Evolutionary conservation across 345 rosid species (phyloP).

Genomic region (Noccaea caerulescens): DNA sequence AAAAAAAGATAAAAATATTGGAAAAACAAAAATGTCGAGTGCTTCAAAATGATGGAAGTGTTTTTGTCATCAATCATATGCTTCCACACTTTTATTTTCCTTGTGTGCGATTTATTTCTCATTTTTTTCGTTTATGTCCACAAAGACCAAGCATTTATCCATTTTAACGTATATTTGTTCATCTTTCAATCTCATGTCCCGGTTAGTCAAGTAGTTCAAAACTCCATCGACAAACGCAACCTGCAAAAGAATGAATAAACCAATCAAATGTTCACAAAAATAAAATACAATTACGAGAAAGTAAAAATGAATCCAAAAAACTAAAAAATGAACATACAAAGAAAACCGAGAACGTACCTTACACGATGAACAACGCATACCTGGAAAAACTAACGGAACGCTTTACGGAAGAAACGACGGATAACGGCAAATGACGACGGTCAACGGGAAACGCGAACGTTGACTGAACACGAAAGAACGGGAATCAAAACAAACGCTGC

Average conservation of each 20-base stretch:
- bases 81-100: too few relatives aligned
- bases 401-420: neutral
- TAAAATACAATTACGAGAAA: neutral
- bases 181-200: conserved; percentile 5
- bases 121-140: neutral
- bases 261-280: neutral
- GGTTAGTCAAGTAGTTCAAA: conserved; percentile 20
- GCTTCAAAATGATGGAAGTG: too few relatives aligned
- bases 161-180: neutral
- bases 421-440: conserved; percentile 16
- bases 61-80: too few relatives aligned
- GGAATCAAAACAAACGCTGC: conserved; percentile 22
- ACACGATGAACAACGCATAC: conserved; percentile 32
- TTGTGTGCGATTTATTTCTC: too few relatives aligned
- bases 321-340: neutral
- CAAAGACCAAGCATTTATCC: neutral
- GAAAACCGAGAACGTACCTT: conserved; percentile 25
- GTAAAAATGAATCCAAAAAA: neutral
- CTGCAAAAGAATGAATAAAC: neutral
- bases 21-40: too few relatives aligned
- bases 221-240: conserved; percentile 26
- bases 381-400: conserved; percentile 30
- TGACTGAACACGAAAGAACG: conserved; percentile 26
- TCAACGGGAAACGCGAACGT: conserved; percentile 23
- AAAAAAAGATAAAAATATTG: too few relatives aligned